Base-by-base conservation (phyloP, 208 protist genomes). In the Crithidia thermophila region DNA sequence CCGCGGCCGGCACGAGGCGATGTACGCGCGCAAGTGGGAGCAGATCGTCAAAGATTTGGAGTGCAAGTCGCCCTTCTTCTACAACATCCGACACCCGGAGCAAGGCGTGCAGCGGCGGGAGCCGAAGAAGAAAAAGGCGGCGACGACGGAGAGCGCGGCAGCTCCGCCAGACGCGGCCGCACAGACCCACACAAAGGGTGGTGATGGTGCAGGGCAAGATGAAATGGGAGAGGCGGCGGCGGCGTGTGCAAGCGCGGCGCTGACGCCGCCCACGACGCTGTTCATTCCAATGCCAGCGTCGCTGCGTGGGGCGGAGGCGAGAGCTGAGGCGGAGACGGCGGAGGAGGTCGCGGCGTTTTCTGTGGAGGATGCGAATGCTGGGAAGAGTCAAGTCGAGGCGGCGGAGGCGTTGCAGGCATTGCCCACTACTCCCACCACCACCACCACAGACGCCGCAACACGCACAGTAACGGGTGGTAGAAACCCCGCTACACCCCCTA, bases 61-160 rank as follows among this genome's bases (percentile, higher is more conserved):
- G 70, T 93, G 82, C 56, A 37, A 68, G 34, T 85, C 75, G 0
- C 91, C 94, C 16, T 31, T 93, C 20, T 94, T 83, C 67, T 96
- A 91, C 53, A 96, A 97, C 76, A 97, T 95, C 58, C 90, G 94
- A 4, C 84, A 87, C 27, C 84, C 87, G 11, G 91, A 98, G 50
- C 66, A 85, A 40, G 91, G 93, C 20, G 70, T 97, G 40, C 89
- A 97, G 64, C 77, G 64, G 46, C 74, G 77, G 14, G 67, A 64
- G 45, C 59, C 68, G 13, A 59, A 60, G 25, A 79, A 65, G 57
- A 84, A 80, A 57, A 79, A 73, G 59, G 61, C 40, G 9, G 23
- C 40, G 8, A 20, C 18, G 28, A 52, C 43, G 28, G 9, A 49
- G 10, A 18, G 7, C 34, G 34, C 34, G 9, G 34, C 30, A 52